Conservation (phyloP, 2,329 filamentous ascomycete genomes). For the Cladobotryum protrusum region DNA sequence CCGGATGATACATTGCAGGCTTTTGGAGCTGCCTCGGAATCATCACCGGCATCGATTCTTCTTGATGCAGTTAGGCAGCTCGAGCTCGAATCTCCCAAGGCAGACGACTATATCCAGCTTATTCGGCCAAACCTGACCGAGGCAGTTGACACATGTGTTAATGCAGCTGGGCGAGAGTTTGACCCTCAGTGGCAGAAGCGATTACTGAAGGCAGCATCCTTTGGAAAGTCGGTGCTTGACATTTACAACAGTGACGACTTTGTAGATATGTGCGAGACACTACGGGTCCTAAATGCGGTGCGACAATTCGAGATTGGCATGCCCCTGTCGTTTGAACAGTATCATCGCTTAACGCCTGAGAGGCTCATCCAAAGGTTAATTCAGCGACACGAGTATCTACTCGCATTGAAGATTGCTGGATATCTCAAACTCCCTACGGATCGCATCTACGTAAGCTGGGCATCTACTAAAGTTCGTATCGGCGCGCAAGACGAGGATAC, state of each 20-base stretch:
- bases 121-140: constrained; percentile 84
- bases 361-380: constrained; percentile 79
- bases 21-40: constrained; percentile 81
- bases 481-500: constrained; percentile 82
- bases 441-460: constrained; percentile 94
- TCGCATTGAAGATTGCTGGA: constrained; percentile 81
- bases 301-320: constrained; percentile 88
- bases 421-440: constrained; percentile 83
- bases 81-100: constrained; percentile 90
- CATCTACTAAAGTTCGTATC: constrained; percentile 82
- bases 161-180: constrained; percentile 88
- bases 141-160: constrained; percentile 89
- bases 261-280: constrained; percentile 93
- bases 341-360: constrained; percentile 82
- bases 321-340: constrained; percentile 89
- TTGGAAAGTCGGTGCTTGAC: constrained; percentile 94
- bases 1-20: constrained; percentile 81
- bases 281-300: constrained; percentile 87
- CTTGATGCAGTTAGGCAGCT: constrained; percentile 88
- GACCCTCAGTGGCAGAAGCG: constrained; percentile 90
- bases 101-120: constrained; percentile 94
- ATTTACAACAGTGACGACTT: constrained; percentile 98
- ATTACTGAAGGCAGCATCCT: constrained; percentile 90
- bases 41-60: constrained; percentile 84
- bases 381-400: constrained; percentile 82